Percentiles rank a stretch among this genome's conserved stretches.
These are phyloP conservation scores for Backusella psychrophila DNA, from an alignment of 192 early-diverging fungal species.

Conservation along the genomic window DNA sequence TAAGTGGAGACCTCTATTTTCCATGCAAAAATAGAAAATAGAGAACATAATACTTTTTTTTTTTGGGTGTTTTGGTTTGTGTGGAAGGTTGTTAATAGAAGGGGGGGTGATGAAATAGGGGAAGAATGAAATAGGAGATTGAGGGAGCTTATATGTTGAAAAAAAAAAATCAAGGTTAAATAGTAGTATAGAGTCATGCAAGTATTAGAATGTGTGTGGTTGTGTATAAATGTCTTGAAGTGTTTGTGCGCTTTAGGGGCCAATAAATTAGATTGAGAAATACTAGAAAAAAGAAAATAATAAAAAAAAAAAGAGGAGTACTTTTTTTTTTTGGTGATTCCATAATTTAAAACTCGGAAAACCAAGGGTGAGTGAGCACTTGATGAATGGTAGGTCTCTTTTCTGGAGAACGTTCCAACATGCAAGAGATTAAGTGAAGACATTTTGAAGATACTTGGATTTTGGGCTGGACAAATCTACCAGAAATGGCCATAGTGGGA, in stretches of 20 bases:
- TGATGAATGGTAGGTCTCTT: constrained; percentile 62
- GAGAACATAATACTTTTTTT: constrained; percentile 3
- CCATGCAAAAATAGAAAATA: neutral
- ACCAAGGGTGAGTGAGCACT: constrained; percentile 59
- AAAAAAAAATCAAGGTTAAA: neutral
- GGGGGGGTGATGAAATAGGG: neutral
- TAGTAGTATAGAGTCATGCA: neutral
- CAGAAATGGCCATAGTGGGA: constrained; percentile 48
- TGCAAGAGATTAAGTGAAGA: constrained; percentile 56
- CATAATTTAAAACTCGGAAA: constrained; percentile 32
- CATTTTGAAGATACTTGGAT: constrained; percentile 47
- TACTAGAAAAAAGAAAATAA: neutral
- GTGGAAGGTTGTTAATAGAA: neutral
- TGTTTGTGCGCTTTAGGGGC: constrained; percentile 4
- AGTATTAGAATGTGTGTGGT: constrained; percentile 4
- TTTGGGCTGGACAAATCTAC: constrained; percentile 44
- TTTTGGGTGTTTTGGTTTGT: neutral
- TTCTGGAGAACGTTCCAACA: constrained; percentile 61
- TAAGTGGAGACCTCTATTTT: neutral
- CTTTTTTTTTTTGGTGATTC: constrained; percentile 1
- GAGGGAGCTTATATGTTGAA: neutral
- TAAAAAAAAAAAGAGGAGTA: constrained; percentile 1
- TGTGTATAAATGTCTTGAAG: constrained; percentile 2
- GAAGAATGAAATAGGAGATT: constrained; percentile 1
- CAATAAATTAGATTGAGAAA: constrained; percentile 8